Evolutionary conservation across 2,329 filamentous ascomycete genomes (phyloP).

Genomic region (Raffaelea arxii): DNA sequence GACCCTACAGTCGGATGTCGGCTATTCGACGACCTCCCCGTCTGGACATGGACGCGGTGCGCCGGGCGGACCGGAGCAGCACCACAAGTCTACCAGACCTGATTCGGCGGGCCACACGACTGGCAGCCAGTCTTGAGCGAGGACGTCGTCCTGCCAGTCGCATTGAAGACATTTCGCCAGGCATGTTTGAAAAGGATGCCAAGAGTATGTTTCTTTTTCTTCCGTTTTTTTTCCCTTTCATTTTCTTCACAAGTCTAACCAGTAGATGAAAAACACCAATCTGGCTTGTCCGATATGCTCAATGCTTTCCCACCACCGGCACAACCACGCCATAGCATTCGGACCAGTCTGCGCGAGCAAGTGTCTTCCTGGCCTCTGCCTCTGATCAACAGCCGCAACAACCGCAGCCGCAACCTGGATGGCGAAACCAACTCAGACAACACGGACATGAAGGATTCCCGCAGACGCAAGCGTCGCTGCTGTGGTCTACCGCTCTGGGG

Average conservation of each 20-base stretch:
- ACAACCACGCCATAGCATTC: constrained; percentile 31
- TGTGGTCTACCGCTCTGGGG: constrained; percentile 79
- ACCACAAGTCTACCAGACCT: constrained; percentile 87
- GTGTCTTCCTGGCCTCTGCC: constrained; percentile 42
- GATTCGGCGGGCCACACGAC: constrained; percentile 75
- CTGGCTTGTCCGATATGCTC: constrained; percentile 54
- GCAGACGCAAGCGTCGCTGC: constrained; percentile 47
- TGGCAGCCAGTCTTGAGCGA: constrained; percentile 81
- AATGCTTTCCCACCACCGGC: constrained; percentile 55
- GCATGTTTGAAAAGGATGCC: constrained; percentile 27
- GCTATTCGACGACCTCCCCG: constrained; percentile 57
- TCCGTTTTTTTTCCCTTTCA: background rate
- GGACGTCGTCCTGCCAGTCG: constrained; percentile 57
- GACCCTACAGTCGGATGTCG: constrained; percentile 37
- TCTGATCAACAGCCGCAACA: constrained; percentile 13
- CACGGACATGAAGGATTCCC: constrained; percentile 16
- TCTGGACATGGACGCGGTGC: constrained; percentile 73
- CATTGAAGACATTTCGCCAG: constrained; percentile 43
- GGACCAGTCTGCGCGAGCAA: constrained; percentile 37
- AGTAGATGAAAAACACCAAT: constrained; percentile 34
- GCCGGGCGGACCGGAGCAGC: constrained; percentile 76
- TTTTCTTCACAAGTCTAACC: background rate
- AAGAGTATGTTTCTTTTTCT: constrained; percentile 18
- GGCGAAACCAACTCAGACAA: constrained; percentile 7
- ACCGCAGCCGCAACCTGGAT: constrained; percentile 9